Base-by-base conservation (phyloP, 352 stramenopile genomes). In the Phytophthora litchii region DNA sequence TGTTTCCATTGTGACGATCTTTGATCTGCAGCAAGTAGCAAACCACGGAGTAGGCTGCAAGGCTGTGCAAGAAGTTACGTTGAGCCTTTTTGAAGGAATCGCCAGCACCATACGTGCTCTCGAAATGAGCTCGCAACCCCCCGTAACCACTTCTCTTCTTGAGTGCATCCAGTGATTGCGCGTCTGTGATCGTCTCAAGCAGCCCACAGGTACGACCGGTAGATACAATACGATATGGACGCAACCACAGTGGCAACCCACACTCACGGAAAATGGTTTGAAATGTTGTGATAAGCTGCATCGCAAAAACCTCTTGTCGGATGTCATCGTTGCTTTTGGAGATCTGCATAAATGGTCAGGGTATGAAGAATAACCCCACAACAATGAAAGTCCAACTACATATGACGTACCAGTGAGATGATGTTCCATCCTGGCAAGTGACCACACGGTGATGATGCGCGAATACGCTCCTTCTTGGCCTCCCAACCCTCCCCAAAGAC, bases 261-360 rank as follows among this genome's bases (percentile, higher is more conserved):
- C 82, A 88, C 52, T 89, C 89, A 40, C 83, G 58, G 63, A 98
- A 98, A 55, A 97, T 97, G 55, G 94, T 86, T 27, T 92, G 78
- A 60, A 96, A 98, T 29, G 97, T 86, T 17, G 86, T 80, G 61
- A 99, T 98, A 0, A 99, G 73, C 64, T 98, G 94, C 83, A 98
- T 95, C 3, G 94, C 89, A 72, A 98, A 98, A 11, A 97, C 89
- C 64, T 99, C 96, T 65, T 99, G 96, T 13, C 96, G 78, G 48
- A 98, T 82, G 60, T 98, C 95, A 67, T 99, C 96, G 67, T 98
- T 98, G 25, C 88, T 97, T 70, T 99, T 99, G 7, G 98, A 92
- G 69, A 99, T 98, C 63, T 88, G 34, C 35, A 46, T n/a, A 61
- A 41, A 37, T 8, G 20, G 10, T 41, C 21, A 43, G 29, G 19